Evolutionary conservation across 345 rosid species (phyloP).

Genomic region (Ceriops tagal): DNA sequence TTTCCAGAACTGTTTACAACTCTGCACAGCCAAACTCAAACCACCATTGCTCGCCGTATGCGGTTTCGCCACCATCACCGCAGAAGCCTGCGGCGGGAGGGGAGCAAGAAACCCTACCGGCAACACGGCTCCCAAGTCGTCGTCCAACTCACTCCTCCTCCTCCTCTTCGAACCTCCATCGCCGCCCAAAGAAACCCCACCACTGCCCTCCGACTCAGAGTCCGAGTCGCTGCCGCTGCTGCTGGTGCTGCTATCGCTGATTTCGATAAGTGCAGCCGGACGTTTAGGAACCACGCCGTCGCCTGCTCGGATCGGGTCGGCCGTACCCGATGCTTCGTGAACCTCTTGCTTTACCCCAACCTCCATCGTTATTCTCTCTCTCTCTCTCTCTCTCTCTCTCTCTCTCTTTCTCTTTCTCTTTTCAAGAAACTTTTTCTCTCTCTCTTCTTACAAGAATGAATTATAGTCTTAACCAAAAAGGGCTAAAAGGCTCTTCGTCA

Average conservation of each 20-base stretch:
- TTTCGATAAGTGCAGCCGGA: conserved; percentile 42
- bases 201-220: conserved; percentile 34
- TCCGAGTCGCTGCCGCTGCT: conserved; percentile 51
- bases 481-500: too few species aligned
- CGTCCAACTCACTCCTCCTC: conserved; percentile 26
- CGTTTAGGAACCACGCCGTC: conserved; percentile 10
- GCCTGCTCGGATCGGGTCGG: background rate
- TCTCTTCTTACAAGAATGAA: too few species aligned
- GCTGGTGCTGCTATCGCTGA: conserved; percentile 31
- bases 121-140: conserved; percentile 27
- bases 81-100: conserved; percentile 22
- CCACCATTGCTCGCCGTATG: background rate
- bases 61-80: background rate
- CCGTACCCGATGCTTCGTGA: conserved; percentile 14
- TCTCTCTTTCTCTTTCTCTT: background rate
- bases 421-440: too few species aligned
- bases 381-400: too few species aligned
- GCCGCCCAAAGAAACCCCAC: conserved; percentile 22
- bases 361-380: background rate
- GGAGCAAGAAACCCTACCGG: conserved; percentile 55
- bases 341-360: conserved; percentile 27
- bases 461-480: too few species aligned
- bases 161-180: conserved; percentile 19
- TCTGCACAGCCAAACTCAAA: conserved; percentile 9
- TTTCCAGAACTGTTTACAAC: conserved; percentile 83